Evolutionary conservation across 257 asterid genomes (phyloP).

Genomic region (Petunia axillaris): DNA sequence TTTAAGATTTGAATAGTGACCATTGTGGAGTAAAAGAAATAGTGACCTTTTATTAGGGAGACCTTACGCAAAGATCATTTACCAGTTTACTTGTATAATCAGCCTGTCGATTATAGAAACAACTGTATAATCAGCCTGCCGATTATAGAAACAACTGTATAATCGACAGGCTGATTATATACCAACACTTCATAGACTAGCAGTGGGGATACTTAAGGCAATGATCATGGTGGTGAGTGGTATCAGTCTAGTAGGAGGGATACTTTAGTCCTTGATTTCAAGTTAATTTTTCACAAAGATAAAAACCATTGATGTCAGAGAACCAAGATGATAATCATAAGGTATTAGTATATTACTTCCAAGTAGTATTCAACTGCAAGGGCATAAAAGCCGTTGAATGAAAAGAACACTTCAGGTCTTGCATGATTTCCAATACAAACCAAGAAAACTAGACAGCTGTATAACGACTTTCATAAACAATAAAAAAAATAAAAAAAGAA

Average conservation of each 20-base stretch:
- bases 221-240: too few species aligned
- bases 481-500: background rate
- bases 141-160: too few species aligned
- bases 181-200: too few species aligned
- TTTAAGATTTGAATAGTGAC: background rate
- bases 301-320: background rate
- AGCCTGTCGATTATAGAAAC: too few species aligned
- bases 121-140: too few species aligned
- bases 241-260: too few species aligned
- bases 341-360: background rate
- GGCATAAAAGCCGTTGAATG: background rate
- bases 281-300: constrained; percentile 13
- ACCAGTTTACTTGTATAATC: too few species aligned
- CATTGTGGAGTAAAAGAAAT: too few species aligned
- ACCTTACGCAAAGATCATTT: too few species aligned
- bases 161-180: too few species aligned
- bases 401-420: constrained; percentile 18
- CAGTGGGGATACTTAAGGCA: too few species aligned
- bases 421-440: background rate
- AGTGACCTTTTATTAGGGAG: too few species aligned
- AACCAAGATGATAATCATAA: constrained; percentile 8
- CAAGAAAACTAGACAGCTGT: background rate
- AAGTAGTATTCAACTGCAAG: constrained; percentile 21
- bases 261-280: constrained; percentile 1
- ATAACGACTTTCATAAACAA: background rate